Base-by-base conservation (phyloP, 179 eudicot species). In the Spergularia azorica region DNA sequence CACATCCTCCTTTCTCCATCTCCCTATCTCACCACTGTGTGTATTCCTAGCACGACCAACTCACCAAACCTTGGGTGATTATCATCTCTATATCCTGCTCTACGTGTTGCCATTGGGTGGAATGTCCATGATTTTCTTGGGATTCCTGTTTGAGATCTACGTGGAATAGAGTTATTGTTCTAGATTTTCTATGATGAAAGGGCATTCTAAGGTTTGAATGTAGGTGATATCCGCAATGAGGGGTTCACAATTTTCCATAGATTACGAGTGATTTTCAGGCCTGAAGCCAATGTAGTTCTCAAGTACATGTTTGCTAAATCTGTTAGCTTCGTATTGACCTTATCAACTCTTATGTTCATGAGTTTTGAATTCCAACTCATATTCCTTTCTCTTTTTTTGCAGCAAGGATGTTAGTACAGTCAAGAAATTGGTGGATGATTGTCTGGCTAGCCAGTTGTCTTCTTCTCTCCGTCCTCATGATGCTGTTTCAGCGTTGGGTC, bases 391-490 rank as follows among this genome's bases (percentile, higher is more conserved):
- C 61, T 38, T 26, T 26, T 26, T 70, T 48, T 88, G 90, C 98
- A 96, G 99, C 84, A 93, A 95, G 87, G 99, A 95, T 89, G 97
- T 95, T 36, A 86, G 86, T 63, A 93, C 91, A 4, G 99, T 94
- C 79, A 93, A 91, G 84, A 95, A 93, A 76, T 90, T 91, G 78
- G 97, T 95, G 62, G 97, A 91, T 78, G 98, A 95, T 73, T 91
- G 95, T 82, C 77, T 90, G 67, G 83, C 88, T 61, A 84, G 86
- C 80, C 92, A 89, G 79, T 68, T 90, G 55, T 90, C 98, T 17
- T 81, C 93, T 65, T 93, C 99, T 55, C 90, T 96, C n/a, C 99
- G 97, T 78, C 99, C 99, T 70, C 98, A 96, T 78, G 99, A 96
- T 86, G 98, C 98, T 52, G 99, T 94, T 85, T 96, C 97, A 56